These are phyloP conservation scores for Metschnikowia orientalis DNA, from an alignment of 805 yeast genomes.

Conservation along the genomic window DNA sequence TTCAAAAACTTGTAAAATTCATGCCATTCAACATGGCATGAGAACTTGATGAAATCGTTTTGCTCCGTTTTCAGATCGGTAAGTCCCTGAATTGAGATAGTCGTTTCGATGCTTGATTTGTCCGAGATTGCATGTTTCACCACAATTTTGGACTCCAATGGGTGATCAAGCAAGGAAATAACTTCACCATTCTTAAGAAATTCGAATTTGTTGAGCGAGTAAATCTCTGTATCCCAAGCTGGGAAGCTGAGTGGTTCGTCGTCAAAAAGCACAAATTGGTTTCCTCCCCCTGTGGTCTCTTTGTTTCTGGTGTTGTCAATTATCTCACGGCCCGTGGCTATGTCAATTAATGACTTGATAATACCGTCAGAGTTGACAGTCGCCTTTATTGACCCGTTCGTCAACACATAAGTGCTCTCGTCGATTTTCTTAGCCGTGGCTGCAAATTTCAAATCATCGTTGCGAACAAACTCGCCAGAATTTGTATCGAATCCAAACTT, in stretches of 20 bases:
- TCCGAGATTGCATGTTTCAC: slow-evolving; percentile 58
- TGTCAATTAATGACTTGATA: slow-evolving; percentile 61
- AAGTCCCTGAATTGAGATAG: slow-evolving; percentile 64
- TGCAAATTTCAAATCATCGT: slow-evolving; percentile 33
- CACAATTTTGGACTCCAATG: slow-evolving; percentile 58
- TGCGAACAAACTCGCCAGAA: slow-evolving; percentile 13
- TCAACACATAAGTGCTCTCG: slow-evolving; percentile 44
- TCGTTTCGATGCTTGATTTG: slow-evolving; percentile 56
- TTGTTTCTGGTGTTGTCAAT: slow-evolving; percentile 54
- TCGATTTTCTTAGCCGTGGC: slow-evolving; percentile 43
- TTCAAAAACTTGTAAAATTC: slow-evolving; percentile 84
- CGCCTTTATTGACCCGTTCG: slow-evolving; percentile 61
- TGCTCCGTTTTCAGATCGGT: slow-evolving; percentile 39
- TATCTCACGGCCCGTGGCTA: slow-evolving; percentile 54
- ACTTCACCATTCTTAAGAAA: slow-evolving; percentile 41
- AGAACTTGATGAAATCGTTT: slow-evolving; percentile 35
- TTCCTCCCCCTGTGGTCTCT: slow-evolving; percentile 58
- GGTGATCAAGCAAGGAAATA: slow-evolving; percentile 44
- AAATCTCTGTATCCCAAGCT: slow-evolving; percentile 97
- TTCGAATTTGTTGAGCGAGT: slow-evolving; percentile 67
- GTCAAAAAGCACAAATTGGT: slow-evolving; percentile 76
- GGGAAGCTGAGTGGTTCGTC: slow-evolving; percentile 90
- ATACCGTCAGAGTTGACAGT: slow-evolving; percentile 49
- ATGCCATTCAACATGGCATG: slow-evolving; percentile 69
- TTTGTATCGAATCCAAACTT: slow-evolving; percentile 14